phyloP scores from a whole-genome alignment of 495 filamentous ascomycete species.

The Margaritispora aquatica region DNA sequence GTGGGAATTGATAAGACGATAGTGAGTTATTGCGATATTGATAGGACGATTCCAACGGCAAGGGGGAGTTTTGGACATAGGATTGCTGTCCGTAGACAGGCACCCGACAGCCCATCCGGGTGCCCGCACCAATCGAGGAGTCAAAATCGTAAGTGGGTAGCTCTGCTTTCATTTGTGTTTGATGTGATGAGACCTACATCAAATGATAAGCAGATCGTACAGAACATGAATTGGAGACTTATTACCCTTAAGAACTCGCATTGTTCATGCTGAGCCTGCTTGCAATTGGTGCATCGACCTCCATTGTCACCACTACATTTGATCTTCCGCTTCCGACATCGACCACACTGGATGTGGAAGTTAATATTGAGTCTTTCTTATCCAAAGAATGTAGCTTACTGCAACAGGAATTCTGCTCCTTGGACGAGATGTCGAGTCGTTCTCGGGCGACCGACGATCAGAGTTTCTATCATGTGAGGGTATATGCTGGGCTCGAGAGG shows the following conservation, averaged over 20 bases:
- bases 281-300: conserved; percentile 77
- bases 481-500: conserved; percentile 1
- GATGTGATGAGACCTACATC: conserved; percentile 40
- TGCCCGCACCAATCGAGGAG: conserved; percentile 27
- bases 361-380: not conserved
- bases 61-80: conserved; percentile 26
- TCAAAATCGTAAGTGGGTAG: conserved; percentile 34
- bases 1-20: conserved; percentile 30
- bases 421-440: conserved; percentile 19
- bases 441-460: conserved; percentile 11
- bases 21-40: conserved; percentile 27
- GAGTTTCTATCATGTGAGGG: conserved; percentile 12
- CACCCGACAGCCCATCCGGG: conserved; percentile 29
- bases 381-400: conserved; percentile 42
- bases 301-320: conserved; percentile 89
- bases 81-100: conserved; percentile 21
- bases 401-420: conserved; percentile 62
- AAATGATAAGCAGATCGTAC: conserved; percentile 7
- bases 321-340: conserved; percentile 93
- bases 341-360: conserved; percentile 63
- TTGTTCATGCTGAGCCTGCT: conserved; percentile 56
- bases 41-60: conserved; percentile 25
- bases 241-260: conserved; percentile 80
- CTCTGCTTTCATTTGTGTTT: conserved; percentile 36
- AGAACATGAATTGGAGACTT: conserved; percentile 3